Conservation (phyloP, 306 rosid species). For the Betula pendula region DNA sequence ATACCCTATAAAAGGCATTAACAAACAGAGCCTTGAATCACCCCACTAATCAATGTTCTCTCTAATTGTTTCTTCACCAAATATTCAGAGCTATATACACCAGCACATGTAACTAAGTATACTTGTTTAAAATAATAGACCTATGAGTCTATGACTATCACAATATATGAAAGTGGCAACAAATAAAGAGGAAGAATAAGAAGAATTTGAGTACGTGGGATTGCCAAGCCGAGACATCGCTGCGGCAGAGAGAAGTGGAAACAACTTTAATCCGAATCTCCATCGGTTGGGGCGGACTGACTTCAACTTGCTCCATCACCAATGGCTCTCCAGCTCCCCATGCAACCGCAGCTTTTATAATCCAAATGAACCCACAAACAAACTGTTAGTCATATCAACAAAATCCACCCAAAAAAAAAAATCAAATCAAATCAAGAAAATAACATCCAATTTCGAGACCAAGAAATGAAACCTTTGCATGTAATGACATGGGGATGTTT, state of each 20-base stretch:
- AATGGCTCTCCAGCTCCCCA: conserved; percentile 84
- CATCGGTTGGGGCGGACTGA: conserved; percentile 72
- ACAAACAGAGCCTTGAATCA: neutral
- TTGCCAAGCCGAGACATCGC: conserved; percentile 89
- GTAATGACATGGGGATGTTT: neutral
- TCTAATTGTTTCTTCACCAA: neutral
- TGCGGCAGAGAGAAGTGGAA: conserved; percentile 92
- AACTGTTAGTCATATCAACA: neutral
- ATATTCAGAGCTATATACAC: neutral
- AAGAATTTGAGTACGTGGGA: no score
- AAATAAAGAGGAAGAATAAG: no score
- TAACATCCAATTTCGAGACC: neutral
- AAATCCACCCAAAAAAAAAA: neutral
- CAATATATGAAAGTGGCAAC: no score
- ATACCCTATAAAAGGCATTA: no score
- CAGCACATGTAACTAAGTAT: neutral
- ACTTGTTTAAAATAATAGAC: neutral
- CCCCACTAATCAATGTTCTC: neutral
- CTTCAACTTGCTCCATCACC: conserved; percentile 76
- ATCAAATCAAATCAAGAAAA: no score
- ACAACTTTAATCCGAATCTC: conserved; percentile 83
- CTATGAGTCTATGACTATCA: no score
- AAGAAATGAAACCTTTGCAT: neutral
- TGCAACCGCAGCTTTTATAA: conserved; percentile 88
- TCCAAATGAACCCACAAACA: neutral